Conservation (phyloP, 2,329 filamentous ascomycete genomes). For the Penicillium brevicompactum region DNA sequence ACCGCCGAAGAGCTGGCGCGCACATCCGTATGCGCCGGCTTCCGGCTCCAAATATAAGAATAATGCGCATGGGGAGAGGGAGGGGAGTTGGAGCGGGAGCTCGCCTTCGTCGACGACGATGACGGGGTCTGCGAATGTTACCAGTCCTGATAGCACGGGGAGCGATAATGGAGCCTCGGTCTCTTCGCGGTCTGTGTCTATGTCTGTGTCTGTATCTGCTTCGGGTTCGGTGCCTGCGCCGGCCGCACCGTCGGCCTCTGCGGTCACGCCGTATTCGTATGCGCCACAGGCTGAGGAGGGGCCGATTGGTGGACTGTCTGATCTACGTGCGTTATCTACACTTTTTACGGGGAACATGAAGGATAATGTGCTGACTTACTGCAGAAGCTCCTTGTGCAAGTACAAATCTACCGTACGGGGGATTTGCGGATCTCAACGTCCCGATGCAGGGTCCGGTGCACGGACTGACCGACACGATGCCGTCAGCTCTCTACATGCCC, state of each 20-base stretch:
- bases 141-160: constrained; percentile 25
- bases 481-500: no score
- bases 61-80: neutral
- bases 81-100: constrained; percentile 20
- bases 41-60: neutral
- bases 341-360: no score
- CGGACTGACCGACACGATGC: no score
- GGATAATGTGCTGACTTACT: neutral
- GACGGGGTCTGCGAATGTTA: constrained; percentile 19
- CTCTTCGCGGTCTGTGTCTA: constrained; percentile 1
- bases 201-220: neutral
- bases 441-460: no score
- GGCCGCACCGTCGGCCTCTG: constrained; percentile 6
- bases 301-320: no score
- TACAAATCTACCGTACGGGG: no score
- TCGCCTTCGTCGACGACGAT: constrained; percentile 23
- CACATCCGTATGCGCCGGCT: neutral
- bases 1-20: neutral
- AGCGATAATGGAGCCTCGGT: constrained; percentile 15
- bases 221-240: constrained; percentile 6
- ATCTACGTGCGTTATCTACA: no score
- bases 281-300: constrained; percentile 8
- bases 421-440: no score
- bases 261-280: neutral
- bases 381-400: no score